Conservation (phyloP, 352 stramenopile genomes). For the Detonula confervacea region DNA sequence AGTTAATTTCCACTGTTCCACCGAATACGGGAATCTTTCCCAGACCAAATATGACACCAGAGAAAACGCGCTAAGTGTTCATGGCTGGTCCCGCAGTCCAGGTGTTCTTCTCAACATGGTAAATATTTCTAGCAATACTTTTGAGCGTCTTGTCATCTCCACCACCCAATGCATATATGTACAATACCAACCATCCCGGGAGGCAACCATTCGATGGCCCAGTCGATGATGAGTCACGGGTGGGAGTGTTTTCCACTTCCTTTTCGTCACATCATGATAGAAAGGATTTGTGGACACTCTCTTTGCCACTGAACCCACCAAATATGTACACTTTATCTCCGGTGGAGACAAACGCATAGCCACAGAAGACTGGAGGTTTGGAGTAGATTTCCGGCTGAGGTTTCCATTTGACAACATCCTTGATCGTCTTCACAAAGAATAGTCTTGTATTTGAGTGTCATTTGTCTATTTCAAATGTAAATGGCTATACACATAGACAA, state of each 20-base stretch:
- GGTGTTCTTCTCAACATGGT: slow-evolving; percentile 12
- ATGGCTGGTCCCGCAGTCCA: slow-evolving; percentile 36
- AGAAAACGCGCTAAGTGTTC: slow-evolving; percentile 47
- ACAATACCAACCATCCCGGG: slow-evolving; percentile 18
- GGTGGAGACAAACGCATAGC: slow-evolving; percentile 32
- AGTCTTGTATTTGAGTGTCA: not conserved
- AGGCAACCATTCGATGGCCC: slow-evolving; percentile 31
- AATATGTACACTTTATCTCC: slow-evolving; percentile 40
- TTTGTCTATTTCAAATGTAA: not conserved
- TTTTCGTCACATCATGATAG: slow-evolving; percentile 28
- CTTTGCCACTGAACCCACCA: slow-evolving; percentile 34
- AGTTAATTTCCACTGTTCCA: slow-evolving; percentile 34
- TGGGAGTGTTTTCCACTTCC: slow-evolving; percentile 41
- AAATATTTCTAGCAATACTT: slow-evolving; percentile 36
- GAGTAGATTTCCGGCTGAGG: slow-evolving; percentile 22
- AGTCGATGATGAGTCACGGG: slow-evolving; percentile 32
- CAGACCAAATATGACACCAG: slow-evolving; percentile 17
- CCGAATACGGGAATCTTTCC: slow-evolving; percentile 39
- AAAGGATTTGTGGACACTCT: slow-evolving; percentile 30
- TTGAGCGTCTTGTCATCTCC: slow-evolving; percentile 27
- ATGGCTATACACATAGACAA: not conserved
- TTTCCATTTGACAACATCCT: slow-evolving; percentile 24
- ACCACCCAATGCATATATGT: slow-evolving; percentile 34
- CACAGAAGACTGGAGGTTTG: slow-evolving; percentile 33
- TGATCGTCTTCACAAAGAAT: not conserved